Evolutionary conservation across 495 filamentous ascomycete species (phyloP), one percentile per base, ranked within the genome.

Genomic region (Immersiella caudata): DNA sequence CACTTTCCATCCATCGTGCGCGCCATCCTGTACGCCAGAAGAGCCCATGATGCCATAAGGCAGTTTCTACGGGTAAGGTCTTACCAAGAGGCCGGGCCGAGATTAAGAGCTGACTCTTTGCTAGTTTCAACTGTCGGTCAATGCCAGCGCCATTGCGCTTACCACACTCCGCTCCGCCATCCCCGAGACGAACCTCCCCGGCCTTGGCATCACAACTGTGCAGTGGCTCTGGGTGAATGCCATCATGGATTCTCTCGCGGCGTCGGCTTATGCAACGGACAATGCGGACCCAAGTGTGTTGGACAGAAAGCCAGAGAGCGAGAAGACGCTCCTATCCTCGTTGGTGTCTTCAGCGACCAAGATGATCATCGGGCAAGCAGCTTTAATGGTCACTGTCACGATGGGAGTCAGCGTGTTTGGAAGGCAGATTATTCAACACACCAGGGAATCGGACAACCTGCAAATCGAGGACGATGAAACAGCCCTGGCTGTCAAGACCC

Each of bases 161-260:
- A 92, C 92, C 6, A 93, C 95, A 71, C 82, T 95, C 11, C 33
- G 12, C 12, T 46, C 40, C 9, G 14, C 69, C 4, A 6, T 92
- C 92, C 21, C 90, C 91, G 11, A 90, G 89, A 84, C 71, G 69
- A 70, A 1, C 78, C 86, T 0, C 85, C 93, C 74, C 79, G 87
- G 54, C 91, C 91, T 2, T 90, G 7, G 95, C 5, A 85, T 97
- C 62, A 93, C 88, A 4, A 90, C 92, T 22, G 92, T 95, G 2
- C 92, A 97, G 74, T 84, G 96, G 55, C 84, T 97, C 26, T 97
- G 93, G 93, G 90, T 96, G 50, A 96, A 97, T 75, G 79, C 96
- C 52, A 95, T 96, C 74, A 95, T 96, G 92, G 93, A 97, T 72
- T 95, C 93, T n/a, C 92, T 96, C 71, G 93, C 92, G 4, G 93